phyloP scores from a whole-genome alignment of 2,329 filamentous ascomycete species.

The Aaosphaeria pasadenensis region DNA sequence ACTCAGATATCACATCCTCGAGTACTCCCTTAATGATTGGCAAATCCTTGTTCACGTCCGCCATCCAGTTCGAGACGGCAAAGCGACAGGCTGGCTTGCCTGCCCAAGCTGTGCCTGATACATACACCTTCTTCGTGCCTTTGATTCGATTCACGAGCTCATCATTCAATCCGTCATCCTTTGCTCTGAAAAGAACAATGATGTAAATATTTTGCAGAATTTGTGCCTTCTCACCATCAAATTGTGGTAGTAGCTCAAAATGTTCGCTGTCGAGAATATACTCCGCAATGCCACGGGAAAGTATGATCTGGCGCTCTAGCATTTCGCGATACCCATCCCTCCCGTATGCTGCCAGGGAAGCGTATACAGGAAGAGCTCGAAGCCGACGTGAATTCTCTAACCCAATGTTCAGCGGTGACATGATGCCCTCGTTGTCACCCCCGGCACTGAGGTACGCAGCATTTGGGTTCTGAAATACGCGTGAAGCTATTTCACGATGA shows the following conservation, averaged over 20 bases:
- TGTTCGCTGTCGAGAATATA: slow-evolving; percentile 60
- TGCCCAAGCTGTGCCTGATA: slow-evolving; percentile 77
- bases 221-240: slow-evolving; percentile 34
- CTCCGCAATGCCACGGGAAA: slow-evolving; percentile 65
- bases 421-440: slow-evolving; percentile 49
- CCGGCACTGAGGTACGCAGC: slow-evolving; percentile 69
- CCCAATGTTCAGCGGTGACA: slow-evolving; percentile 82
- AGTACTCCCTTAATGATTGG: slow-evolving; percentile 64
- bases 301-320: slow-evolving; percentile 67
- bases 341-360: slow-evolving; percentile 73
- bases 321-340: slow-evolving; percentile 65
- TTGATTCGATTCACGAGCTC: slow-evolving; percentile 72
- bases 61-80: slow-evolving; percentile 82
- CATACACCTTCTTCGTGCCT: slow-evolving; percentile 69
- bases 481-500: slow-evolving; percentile 54
- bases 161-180: slow-evolving; percentile 60
- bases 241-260: slow-evolving; percentile 65
- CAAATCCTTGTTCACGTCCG: slow-evolving; percentile 66
- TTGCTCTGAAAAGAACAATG: slow-evolving; percentile 75
- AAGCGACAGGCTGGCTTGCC: slow-evolving; percentile 73
- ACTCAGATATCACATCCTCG: slow-evolving; percentile 29
- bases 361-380: slow-evolving; percentile 85
- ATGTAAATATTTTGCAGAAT: slow-evolving; percentile 59
- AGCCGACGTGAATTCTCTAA: slow-evolving; percentile 91
- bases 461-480: slow-evolving; percentile 78